Conservation (phyloP, 495 filamentous ascomycete species). For the Bacidia rubella region DNA sequence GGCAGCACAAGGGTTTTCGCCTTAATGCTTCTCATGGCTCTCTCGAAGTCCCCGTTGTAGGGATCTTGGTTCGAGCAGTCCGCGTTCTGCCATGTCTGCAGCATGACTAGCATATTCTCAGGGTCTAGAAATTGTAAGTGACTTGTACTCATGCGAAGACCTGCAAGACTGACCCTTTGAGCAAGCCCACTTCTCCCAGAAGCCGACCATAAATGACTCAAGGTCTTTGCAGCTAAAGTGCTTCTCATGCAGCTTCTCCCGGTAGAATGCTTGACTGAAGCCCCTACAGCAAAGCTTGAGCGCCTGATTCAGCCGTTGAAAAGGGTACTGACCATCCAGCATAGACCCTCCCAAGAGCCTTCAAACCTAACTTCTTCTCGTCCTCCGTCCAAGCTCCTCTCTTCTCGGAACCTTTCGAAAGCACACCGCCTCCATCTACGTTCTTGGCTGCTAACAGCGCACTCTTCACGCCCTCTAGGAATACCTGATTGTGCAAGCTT, state of each 20-base stretch:
- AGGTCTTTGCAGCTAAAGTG: conserved; percentile 45
- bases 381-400: conserved; percentile 34
- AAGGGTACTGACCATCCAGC: conserved; percentile 45
- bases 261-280: conserved; percentile 59
- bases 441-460: conserved; percentile 50
- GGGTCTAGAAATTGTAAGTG: conserved; percentile 35
- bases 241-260: conserved; percentile 49
- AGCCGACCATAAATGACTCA: conserved; percentile 56
- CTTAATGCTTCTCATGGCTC: conserved; percentile 52
- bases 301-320: background rate
- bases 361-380: conserved; percentile 48
- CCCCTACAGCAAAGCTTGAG: conserved; percentile 29
- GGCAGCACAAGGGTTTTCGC: conserved; percentile 54
- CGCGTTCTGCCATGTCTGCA: conserved; percentile 61
- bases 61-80: conserved; percentile 49
- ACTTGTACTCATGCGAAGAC: background rate
- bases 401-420: conserved; percentile 27
- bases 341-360: conserved; percentile 58
- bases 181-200: conserved; percentile 60
- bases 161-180: conserved; percentile 35
- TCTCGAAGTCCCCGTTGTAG: conserved; percentile 50
- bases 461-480: conserved; percentile 57
- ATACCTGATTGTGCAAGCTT: conserved; percentile 57
- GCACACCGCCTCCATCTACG: conserved; percentile 26
- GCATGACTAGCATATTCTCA: conserved; percentile 52